Base-by-base conservation (phyloP, 2,329 filamentous ascomycete genomes). In the Hypoxylon sp. region DNA sequence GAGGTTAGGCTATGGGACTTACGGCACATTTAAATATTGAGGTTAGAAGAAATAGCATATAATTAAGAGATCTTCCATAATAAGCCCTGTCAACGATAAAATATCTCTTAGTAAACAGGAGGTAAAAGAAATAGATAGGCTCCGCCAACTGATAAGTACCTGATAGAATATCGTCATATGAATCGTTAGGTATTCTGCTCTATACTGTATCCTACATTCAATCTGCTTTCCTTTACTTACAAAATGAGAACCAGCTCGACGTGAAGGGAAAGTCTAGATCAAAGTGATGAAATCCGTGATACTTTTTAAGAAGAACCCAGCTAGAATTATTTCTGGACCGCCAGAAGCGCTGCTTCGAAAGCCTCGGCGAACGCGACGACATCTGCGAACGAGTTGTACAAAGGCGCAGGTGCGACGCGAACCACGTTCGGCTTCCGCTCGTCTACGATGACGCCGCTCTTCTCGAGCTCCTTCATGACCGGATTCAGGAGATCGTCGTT, bases 401-500 rank as follows among this genome's bases (percentile, higher is more conserved):
- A 76, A 17, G 92, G 92, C 22, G 90, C 88, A 1, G 92, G 92
- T 11, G 92, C 91, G 3, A 94, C 89, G 14, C 92, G 83, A 44
- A 95, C 86, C 11, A 94, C 92, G 78, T 94, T 88, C 3, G 92
- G 92, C 75, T 88, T 88, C 66, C 92, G 82, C 81, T 94, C 91
- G 76, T 95, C 92, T 37, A 94, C 85, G 1, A 94, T 86, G 1
- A 94, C 86, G 3, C 88, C 88, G 8, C 84, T 81, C 35, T 84
- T 81, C 72, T 92, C 87, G 11, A 94, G 79, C 53, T 83, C 82
- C 62, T 85, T 80, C 80, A 92, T 87, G 3, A 93, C 88, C 1
- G 77, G 75, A 54, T 91, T 87, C 52, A 94, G 81, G 60, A 93
- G 75, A 3, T 89, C 90, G 0, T 89, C 90, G 0, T 85, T 83